Evolutionary conservation across 805 yeast genomes (phyloP).

Genomic region (Saccharomycopsis sp.): DNA sequence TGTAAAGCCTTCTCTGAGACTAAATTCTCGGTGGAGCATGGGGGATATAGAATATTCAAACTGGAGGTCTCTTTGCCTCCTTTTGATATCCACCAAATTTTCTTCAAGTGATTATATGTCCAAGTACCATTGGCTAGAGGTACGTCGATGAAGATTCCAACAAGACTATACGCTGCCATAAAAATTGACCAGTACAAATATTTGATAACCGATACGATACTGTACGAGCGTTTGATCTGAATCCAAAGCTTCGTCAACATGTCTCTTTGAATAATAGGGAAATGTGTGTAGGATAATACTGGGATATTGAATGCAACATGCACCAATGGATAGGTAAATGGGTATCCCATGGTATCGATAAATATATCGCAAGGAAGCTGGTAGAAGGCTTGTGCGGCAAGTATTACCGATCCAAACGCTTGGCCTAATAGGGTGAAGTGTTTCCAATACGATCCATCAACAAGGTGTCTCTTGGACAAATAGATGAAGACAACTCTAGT

Average conservation of each 20-base stretch:
- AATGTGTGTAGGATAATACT: constrained; percentile 84
- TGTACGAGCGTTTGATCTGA: constrained; percentile 15
- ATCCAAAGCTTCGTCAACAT: constrained; percentile 63
- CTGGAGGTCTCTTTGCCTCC: neutral
- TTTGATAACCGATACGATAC: constrained; percentile 32
- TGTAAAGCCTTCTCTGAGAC: constrained; percentile 25
- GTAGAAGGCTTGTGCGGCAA: constrained; percentile 64
- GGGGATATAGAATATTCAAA: constrained; percentile 65
- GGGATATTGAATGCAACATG: constrained; percentile 58
- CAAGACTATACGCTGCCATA: constrained; percentile 53
- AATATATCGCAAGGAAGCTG: constrained; percentile 79
- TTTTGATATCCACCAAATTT: constrained; percentile 52
- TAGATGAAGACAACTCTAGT: constrained; percentile 56
- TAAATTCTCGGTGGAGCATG: constrained; percentile 68
- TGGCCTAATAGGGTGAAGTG: constrained; percentile 81
- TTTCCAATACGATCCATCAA: constrained; percentile 71
- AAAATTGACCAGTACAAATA: constrained; percentile 67
- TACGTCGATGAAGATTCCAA: constrained; percentile 60
- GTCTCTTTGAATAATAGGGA: constrained; percentile 83
- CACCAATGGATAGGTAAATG: constrained; percentile 73
- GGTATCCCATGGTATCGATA: constrained; percentile 92
- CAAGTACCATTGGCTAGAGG: constrained; percentile 82
- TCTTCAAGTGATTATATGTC: constrained; percentile 72
- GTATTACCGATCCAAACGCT: constrained; percentile 66
- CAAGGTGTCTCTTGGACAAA: constrained; percentile 47